These are phyloP conservation scores for Garcia nutans DNA, from an alignment of 345 rosid genomes.

Conservation along the genomic window DNA sequence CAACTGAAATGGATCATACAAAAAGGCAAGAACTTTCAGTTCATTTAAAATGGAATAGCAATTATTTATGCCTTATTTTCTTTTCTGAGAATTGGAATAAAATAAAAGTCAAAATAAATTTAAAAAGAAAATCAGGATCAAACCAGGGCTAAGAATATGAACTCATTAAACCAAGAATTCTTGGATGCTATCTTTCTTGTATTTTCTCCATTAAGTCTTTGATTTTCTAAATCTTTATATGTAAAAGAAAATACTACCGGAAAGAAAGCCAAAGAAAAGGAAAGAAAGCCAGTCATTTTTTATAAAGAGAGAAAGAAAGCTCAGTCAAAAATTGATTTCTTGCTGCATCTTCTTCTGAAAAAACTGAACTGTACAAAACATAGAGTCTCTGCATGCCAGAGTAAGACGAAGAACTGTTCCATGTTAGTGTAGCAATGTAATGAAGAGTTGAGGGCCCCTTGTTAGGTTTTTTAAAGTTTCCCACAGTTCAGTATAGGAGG, in stretches of 20 bases:
- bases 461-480: background rate
- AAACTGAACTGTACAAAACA: slow-evolving; percentile 2
- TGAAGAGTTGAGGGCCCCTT: background rate
- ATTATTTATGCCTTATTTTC: background rate
- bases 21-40: background rate
- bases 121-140: background rate
- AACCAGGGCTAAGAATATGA: background rate
- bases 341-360: no score
- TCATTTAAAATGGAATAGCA: background rate
- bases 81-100: background rate
- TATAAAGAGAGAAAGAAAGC: background rate
- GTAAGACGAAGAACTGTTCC: background rate
- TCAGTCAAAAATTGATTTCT: background rate
- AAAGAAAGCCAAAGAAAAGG: background rate
- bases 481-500: background rate
- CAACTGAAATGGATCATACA: background rate
- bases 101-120: background rate
- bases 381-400: background rate
- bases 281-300: background rate
- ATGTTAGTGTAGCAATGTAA: background rate
- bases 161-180: background rate
- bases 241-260: background rate
- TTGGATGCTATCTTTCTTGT: background rate
- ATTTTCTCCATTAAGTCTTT: background rate
- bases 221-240: background rate